Evolutionary conservation across 106 monocot species (phyloP).

Genomic region (Allium fistulosum): DNA sequence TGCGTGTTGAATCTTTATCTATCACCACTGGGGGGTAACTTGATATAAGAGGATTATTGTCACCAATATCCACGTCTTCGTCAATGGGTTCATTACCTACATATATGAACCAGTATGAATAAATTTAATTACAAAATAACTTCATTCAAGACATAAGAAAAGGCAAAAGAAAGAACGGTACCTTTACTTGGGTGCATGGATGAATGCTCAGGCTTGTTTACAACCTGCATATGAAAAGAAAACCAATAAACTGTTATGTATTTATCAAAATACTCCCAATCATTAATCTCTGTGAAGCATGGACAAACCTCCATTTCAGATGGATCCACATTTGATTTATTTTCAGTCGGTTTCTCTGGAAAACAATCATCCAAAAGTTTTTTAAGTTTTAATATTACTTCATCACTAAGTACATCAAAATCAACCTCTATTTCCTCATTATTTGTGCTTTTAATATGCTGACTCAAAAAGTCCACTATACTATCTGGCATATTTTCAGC

Average conservation of each 20-base stretch:
- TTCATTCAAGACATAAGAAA: not conserved
- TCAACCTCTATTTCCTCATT: constrained; percentile 78
- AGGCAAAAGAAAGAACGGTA: constrained; percentile 7
- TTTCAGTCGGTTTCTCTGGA: constrained; percentile 15
- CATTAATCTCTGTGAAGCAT: not conserved
- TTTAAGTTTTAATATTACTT: constrained; percentile 48
- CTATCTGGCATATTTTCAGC: constrained; percentile 52
- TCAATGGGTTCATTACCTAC: constrained; percentile 59
- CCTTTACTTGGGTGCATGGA: constrained; percentile 62
- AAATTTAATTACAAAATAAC: not conserved
- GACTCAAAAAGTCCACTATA: constrained; percentile 60
- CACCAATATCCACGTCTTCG: constrained; percentile 83
- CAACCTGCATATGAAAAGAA: constrained; percentile 30
- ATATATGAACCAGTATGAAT: not conserved
- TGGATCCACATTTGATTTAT: constrained; percentile 12
- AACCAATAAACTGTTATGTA: not conserved
- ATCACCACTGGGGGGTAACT: constrained; percentile 72
- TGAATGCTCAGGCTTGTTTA: constrained; percentile 58
- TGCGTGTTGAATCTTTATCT: constrained; percentile 43
- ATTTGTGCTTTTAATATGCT: constrained; percentile 23
- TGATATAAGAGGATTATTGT: constrained; percentile 74
- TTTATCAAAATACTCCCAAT: not conserved
- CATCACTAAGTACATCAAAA: constrained; percentile 58
- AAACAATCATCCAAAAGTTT: constrained; percentile 59
- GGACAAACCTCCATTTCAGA: constrained; percentile 55